Percentiles rank a stretch among this genome's conserved stretches.
Evolutionary conservation across 1,284 basidiomycete species (phyloP).

Genomic region (Ceratobasidium sp.): DNA sequence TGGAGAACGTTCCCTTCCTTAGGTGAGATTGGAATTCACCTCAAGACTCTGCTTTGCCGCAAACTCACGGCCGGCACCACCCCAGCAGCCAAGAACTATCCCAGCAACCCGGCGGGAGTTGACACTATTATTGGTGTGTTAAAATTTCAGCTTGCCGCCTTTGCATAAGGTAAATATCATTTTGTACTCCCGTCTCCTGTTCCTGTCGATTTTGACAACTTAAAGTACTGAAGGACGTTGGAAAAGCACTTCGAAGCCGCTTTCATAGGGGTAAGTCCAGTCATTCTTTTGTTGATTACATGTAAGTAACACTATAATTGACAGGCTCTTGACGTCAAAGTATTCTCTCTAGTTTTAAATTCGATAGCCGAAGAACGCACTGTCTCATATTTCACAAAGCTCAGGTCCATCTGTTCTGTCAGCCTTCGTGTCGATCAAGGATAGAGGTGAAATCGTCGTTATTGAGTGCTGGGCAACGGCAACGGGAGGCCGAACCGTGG

Average conservation of each 20-base stretch:
- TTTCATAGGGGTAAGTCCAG: neutral
- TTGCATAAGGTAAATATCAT: slow-evolving; percentile 8
- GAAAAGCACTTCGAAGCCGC: neutral
- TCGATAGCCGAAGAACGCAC: slow-evolving; percentile 58
- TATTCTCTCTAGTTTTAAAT: slow-evolving; percentile 55
- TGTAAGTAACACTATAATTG: too few relatives aligned
- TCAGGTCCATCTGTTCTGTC: too few relatives aligned
- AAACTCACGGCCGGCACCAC: slow-evolving; percentile 25
- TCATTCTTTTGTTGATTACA: neutral
- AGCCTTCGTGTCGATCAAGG: too few relatives aligned
- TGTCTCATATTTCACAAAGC: slow-evolving; percentile 55
- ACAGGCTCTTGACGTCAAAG: slow-evolving; percentile 53
- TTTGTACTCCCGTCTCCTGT: neutral
- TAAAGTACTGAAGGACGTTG: neutral
- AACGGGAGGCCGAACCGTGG: too few relatives aligned
- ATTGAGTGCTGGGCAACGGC: too few relatives aligned
- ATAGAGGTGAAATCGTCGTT: too few relatives aligned
- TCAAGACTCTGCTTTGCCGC: neutral
- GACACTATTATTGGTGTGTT: slow-evolving; percentile 2
- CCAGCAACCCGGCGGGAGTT: too few relatives aligned
- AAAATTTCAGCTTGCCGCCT: slow-evolving; percentile 16
- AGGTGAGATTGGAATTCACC: neutral
- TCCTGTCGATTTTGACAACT: neutral
- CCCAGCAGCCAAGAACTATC: neutral
- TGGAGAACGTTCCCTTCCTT: slow-evolving; percentile 5